Conservation (phyloP, 1,284 basidiomycete genomes). For the Austroboletus olivaceoglutinosus region DNA sequence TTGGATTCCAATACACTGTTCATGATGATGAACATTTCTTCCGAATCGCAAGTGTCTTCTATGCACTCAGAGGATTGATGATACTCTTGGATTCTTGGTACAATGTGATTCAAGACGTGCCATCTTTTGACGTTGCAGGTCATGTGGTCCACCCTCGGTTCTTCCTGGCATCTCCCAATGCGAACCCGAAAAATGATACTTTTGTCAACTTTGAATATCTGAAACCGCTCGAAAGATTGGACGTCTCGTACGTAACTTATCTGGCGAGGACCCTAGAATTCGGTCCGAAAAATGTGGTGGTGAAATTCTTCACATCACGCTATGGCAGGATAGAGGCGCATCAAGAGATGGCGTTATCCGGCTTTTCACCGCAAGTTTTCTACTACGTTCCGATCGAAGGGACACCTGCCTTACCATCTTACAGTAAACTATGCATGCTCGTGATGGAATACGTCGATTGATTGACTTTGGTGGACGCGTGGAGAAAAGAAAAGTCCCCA, state of each 20-base stretch:
- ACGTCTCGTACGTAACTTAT: constrained; percentile 9
- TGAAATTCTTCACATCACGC: constrained; percentile 23
- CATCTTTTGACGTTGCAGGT: accelerated
- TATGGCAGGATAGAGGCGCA: constrained; percentile 10
- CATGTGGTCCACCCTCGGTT: constrained; percentile 8
- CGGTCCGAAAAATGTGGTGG: constrained; percentile 3
- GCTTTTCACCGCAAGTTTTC: constrained; percentile 7
- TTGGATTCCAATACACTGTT: constrained; percentile 14
- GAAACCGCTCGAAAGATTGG: constrained; percentile 1
- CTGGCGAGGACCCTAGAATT: not conserved
- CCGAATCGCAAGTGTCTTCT: constrained; percentile 7
- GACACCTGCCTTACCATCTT: constrained; percentile 1
- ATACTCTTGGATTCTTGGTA: constrained; percentile 11
- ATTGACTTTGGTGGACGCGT: not conserved
- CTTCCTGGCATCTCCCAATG: constrained; percentile 14
- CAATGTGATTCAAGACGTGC: not conserved
- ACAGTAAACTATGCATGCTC: constrained; percentile 19
- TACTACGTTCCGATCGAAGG: constrained; percentile 9
- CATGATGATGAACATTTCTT: constrained; percentile 4
- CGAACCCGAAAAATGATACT: not conserved
- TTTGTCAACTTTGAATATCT: constrained; percentile 7
- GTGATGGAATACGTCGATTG: constrained; percentile 19
- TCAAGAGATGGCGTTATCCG: not conserved
- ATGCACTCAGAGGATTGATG: constrained; percentile 14
- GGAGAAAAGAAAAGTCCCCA: not conserved